phyloP scores from a whole-genome alignment of 2,329 filamentous ascomycete species.

The Neocatenulostroma microsporum region DNA sequence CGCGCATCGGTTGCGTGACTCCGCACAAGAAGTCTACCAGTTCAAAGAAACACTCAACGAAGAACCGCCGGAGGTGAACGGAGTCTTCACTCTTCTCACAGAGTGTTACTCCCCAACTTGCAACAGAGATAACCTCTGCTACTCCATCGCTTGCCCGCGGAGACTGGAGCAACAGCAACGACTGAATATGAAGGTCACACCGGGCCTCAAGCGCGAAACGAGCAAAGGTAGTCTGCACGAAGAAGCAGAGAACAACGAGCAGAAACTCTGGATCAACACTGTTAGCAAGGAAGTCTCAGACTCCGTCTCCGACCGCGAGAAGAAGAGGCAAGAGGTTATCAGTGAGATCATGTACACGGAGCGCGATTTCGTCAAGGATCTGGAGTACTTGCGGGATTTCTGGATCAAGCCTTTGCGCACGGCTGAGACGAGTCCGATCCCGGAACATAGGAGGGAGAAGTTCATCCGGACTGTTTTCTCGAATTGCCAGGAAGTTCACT shows the following conservation, averaged over 20 bases:
- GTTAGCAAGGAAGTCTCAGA: constrained; percentile 93
- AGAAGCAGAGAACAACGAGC: constrained; percentile 74
- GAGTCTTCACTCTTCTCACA: constrained; percentile 89
- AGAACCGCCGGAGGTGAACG: constrained; percentile 76
- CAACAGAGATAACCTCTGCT: constrained; percentile 89
- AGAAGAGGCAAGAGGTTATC: constrained; percentile 97
- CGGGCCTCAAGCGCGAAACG: constrained; percentile 67
- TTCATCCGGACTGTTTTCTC: constrained; percentile 93
- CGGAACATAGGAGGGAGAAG: constrained; percentile 75
- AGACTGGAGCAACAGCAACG: constrained; percentile 90
- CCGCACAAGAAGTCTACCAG: constrained; percentile 90
- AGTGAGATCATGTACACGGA: constrained; percentile 99
- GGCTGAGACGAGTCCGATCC: constrained; percentile 73
- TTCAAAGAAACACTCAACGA: constrained; percentile 91
- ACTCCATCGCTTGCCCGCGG: constrained; percentile 93
- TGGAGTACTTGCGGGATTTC: constrained; percentile 96
- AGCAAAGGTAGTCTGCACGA: constrained; percentile 70
- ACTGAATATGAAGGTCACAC: constrained; percentile 85
- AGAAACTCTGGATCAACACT: constrained; percentile 99
- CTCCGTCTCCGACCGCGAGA: constrained; percentile 79
- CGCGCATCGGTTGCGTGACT: constrained; percentile 89
- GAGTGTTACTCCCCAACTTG: constrained; percentile 98
- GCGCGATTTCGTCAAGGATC: constrained; percentile 95
- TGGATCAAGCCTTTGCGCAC: constrained; percentile 91
- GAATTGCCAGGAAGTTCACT: constrained; percentile 91